Base-by-base conservation (phyloP, 108 stramenopile species). In the Cylindrotheca fusiformis region DNA sequence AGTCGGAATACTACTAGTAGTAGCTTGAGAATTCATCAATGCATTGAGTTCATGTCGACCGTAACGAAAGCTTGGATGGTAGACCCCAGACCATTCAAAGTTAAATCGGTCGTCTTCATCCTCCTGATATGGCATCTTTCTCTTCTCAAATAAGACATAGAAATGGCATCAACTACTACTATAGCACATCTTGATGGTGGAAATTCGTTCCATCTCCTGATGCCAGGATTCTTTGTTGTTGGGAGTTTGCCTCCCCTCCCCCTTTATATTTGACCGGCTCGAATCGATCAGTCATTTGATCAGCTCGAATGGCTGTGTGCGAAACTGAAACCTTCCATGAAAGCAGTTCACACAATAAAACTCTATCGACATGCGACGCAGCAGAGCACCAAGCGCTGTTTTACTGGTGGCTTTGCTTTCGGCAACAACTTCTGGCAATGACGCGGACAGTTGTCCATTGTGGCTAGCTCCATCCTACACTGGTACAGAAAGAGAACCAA, bases 381-480 rank as follows among this genome's bases (percentile, higher is more conserved):
- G n/a, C n/a, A n/a, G n/a, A n/a, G n/a, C n/a, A n/a, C n/a, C 45
- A n/a, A n/a, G 17, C 45, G n/a, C n/a, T n/a, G 18, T 46, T 1
- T 1, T 46, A 46, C 45, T 46, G n/a, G 17, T 46, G n/a, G 17
- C 45, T 17, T 46, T 46, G n/a, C n/a, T 21, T 18, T 20, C 52
- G 22, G 20, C 20, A 53, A 0, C n/a, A n/a, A 14, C 36, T 41
- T 6, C 36, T 10, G 36, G 36, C 36, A 14, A 41, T 6, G 14
- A 17, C 46, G 52, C 14, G 2, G 56, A 28, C 52, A 18, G 46
- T 23, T 83, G 82, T 50, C 59, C 66, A 1, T 33, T 83, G 3
- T 78, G 74, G 70, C 12, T 83, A 30, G 82, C 71, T 2, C 77
- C 72, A 2, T 78, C 76, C 36, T 57, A 72, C 26, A 48, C 65